Percentiles rank a stretch among this genome's conserved stretches.
phyloP scores from a whole-genome alignment of 805 yeast genomes.

The Candida silvatica region DNA sequence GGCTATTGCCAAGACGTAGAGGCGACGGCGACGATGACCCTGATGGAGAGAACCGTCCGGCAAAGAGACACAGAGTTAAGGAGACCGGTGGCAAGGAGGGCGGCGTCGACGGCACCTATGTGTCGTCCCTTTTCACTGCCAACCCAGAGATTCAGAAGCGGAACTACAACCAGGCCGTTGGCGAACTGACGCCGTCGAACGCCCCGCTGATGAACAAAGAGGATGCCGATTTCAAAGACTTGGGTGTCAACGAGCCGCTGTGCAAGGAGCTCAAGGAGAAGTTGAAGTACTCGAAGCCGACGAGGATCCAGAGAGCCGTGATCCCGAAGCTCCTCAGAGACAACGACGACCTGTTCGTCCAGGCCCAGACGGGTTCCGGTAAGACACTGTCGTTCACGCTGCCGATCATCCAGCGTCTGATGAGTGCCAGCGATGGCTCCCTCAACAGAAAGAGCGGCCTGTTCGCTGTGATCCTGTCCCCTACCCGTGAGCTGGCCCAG shows the following conservation, averaged over 20 bases:
- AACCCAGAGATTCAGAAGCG: constrained; percentile 44
- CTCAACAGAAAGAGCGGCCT: constrained; percentile 66
- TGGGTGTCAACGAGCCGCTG: constrained; percentile 56
- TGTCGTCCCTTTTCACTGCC: constrained; percentile 79
- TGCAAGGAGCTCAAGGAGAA: constrained; percentile 45
- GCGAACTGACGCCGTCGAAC: constrained; percentile 54
- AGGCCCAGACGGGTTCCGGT: constrained; percentile 98
- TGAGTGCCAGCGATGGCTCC: constrained; percentile 38
- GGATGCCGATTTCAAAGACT: constrained; percentile 46
- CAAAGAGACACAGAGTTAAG: constrained; percentile 28
- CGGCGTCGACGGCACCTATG: constrained; percentile 55
- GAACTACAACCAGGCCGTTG: constrained; percentile 22
- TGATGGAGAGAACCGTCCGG: constrained; percentile 5
- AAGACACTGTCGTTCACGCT: constrained; percentile 83
- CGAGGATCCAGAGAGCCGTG: constrained; percentile 77
- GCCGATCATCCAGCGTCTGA: constrained; percentile 69
- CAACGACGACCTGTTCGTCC: constrained; percentile 66
- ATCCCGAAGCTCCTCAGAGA: constrained; percentile 48
- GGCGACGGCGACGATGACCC: constrained; percentile 3
- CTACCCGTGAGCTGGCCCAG: constrained; percentile 90
- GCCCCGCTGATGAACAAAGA: constrained; percentile 74
- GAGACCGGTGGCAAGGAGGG: constrained; percentile 45
- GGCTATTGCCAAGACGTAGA: no score
- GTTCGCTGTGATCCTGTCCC: constrained; percentile 82
- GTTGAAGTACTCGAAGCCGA: constrained; percentile 58